Evolutionary conservation across 129 eudicot genomes (phyloP), one percentile per base, ranked within the genome.

Genomic region (Ambrosia trifida): DNA sequence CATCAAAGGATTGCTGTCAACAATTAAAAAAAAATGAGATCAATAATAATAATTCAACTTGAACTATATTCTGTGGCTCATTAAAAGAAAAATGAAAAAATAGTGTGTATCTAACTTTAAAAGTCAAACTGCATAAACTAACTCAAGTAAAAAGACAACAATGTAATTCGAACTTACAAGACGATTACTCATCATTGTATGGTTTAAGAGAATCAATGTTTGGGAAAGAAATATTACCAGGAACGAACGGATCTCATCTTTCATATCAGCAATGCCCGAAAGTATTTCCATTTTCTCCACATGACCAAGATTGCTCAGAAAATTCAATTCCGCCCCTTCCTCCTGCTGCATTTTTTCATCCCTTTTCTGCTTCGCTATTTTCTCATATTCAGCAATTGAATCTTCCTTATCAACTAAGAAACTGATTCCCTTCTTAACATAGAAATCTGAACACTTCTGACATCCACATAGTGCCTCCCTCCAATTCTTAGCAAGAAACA

Each of bases 321-420:
- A 82, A 64, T 75, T 82, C 72, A 77, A 16, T 50, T 90, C 89
- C 3, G 63, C 84, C 60, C 87, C 87, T 83, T 94, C 96, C 66
- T 87, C 84, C 53, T 85, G 86, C 81, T 90, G 84, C 78, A 82
- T 57, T 73, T 90, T 94, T 38, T 95, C 96, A 31, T 79, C 87
- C 84, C 99, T 81, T 49, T 76, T 95, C 83, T 82, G 78, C 63
- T 86, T 82, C 5, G 89, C 99, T 74, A 81, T 47, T 72, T 78
- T 88, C 78, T 95, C 99, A 72, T 95, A 95, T 81, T 90, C 97
- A 2, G 86, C 99, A 77, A 95, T 95, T 0, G 99, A 80, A 54
- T 95, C 99, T 68, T 95, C 97, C 52, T 71, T 75, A 75, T 90
- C 96, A 30, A 90, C 81, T 80, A 95, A 79, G 81, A 82, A 95